phyloP scores from a whole-genome alignment of 2,329 filamentous ascomycete species.

The Bipolaris gigantea region DNA sequence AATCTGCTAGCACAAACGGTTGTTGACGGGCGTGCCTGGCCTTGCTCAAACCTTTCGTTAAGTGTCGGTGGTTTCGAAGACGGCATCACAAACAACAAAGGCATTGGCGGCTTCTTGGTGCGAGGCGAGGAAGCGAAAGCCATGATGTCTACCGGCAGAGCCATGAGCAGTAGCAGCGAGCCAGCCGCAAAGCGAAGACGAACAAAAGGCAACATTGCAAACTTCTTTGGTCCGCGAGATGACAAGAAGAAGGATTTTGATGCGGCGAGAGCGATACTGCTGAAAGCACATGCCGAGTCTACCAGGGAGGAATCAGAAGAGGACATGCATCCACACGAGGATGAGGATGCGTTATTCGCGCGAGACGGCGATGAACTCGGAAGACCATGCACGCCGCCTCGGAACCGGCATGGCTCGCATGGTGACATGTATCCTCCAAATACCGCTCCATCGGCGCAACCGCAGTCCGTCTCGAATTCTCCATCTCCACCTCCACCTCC shows the following conservation, averaged over 20 bases:
- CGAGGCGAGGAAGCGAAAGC: slow-evolving; percentile 61
- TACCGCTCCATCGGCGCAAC: slow-evolving; percentile 43
- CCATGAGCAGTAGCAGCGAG: slow-evolving; percentile 13
- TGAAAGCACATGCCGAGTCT: slow-evolving; percentile 32
- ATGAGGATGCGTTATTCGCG: slow-evolving; percentile 21
- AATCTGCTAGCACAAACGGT: slow-evolving; percentile 76
- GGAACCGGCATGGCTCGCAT: slow-evolving; percentile 9
- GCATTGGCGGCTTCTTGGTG: slow-evolving; percentile 84
- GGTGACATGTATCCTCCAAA: slow-evolving; percentile 14
- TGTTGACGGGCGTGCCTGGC: slow-evolving; percentile 79
- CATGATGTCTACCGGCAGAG: slow-evolving; percentile 35
- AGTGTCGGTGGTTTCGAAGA: slow-evolving; percentile 94
- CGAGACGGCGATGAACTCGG: slow-evolving; percentile 15
- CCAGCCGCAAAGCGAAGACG: slow-evolving; percentile 36
- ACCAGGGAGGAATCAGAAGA: slow-evolving; percentile 31
- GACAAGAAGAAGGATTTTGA: slow-evolving; percentile 40
- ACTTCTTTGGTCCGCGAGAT: slow-evolving; percentile 40
- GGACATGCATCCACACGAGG: slow-evolving; percentile 15
- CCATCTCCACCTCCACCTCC: slow-evolving; percentile 11
- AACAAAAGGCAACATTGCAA: slow-evolving; percentile 43
- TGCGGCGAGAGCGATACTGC: slow-evolving; percentile 34
- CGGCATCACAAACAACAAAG: slow-evolving; percentile 77
- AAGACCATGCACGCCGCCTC: slow-evolving; percentile 19
- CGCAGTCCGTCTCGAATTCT: slow-evolving; percentile 7
- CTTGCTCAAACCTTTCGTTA: slow-evolving; percentile 85